Percentiles rank a stretch among this genome's conserved stretches.
These are phyloP conservation scores for Entelexis paramagnoliae DNA, from an alignment of 1,139 yeast genomes.

Conservation along the genomic window DNA sequence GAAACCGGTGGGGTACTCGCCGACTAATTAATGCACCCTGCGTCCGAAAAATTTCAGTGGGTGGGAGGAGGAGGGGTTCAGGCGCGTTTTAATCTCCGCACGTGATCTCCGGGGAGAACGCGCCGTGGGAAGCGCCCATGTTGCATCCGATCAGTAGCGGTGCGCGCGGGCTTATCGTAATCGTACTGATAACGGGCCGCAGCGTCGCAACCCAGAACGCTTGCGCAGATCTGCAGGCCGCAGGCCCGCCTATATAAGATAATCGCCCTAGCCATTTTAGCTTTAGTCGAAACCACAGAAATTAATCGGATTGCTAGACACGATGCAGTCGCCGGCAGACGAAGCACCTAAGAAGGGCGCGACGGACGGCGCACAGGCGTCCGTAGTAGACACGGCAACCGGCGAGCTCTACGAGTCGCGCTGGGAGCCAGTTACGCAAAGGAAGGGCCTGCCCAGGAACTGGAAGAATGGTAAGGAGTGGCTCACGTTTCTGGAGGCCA, in stretches of 20 bases:
- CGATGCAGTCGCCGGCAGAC: not conserved
- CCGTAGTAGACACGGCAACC: not conserved
- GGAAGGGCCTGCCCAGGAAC: constrained; percentile 2
- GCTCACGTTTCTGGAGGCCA: constrained; percentile 21
- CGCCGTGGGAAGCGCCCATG: not conserved
- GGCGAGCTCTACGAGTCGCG: constrained; percentile 1
- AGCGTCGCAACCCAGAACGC: not conserved
- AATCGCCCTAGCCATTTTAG: not conserved
- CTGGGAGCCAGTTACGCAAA: not conserved
- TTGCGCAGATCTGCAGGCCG: not conserved
- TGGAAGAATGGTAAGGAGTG: constrained; percentile 15
- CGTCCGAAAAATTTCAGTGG: not conserved
- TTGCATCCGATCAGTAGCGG: not conserved
- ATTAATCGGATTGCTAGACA: not conserved
- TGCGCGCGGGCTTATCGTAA: not conserved
- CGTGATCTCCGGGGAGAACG: not conserved
- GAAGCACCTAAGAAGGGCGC: not conserved
- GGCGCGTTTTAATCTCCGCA: not conserved
- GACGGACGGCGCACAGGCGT: not conserved
- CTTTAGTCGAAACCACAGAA: too few species aligned
- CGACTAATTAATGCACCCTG: not conserved
- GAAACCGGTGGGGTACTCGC: not conserved
- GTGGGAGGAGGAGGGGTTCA: too few species aligned
- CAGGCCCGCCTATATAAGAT: too few species aligned
- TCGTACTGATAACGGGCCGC: not conserved